Evolutionary conservation across 2,329 filamentous ascomycete species (phyloP), one percentile per base, ranked within the genome.

Genomic region (Bimuria novae-zelandiae): DNA sequence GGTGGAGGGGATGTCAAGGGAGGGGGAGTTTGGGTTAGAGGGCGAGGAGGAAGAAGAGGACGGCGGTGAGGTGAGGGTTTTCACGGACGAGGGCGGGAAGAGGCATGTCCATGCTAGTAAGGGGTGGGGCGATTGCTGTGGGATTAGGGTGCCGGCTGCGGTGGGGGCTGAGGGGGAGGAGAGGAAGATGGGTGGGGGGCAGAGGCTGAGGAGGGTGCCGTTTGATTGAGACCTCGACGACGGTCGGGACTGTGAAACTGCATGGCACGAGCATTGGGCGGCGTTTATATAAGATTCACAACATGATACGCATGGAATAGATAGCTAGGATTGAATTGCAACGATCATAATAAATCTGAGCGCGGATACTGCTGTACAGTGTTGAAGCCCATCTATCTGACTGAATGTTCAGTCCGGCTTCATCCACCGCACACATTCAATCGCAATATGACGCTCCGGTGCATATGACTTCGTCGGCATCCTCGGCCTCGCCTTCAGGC

Each of bases 81-180:
- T 84, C n/a, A 77, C 85, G 22, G 83, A 87, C 22, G 81, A 84
- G 51, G 84, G 86, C 60, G 86, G 84, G 23, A 84, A 86, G 75
- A 84, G 81, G 61, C 88, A 92, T 74, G 82, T 87, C 56, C 89
- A 94, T 74, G 83, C 87, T 45, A 82, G 67, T 17, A 76, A 79
- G 49, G 82, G 80, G 39, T 99, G 94, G 90, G 93, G 93, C 4
- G 94, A 99, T 73, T 99, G 94, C 74, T 99, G 94, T 71, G 94
- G 94, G 22, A 99, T 99, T 75, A 93, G 96, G 65, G 94, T 99
- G 14, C 95, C 94, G 0, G 96, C 92, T 69, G 93, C 91, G 48
- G 83, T 97, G 52, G 95, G 92, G 23, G 95, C 94, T 0, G 90
- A 90, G 12, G 88, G 92, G 62, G 93, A 96, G 76, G 88, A 89